A percentile compares a stretch with the other conserved stretches of the same genome.
phyloP scores from a whole-genome alignment of 805 yeast genomes.

The Starmerella scarabaei region DNA sequence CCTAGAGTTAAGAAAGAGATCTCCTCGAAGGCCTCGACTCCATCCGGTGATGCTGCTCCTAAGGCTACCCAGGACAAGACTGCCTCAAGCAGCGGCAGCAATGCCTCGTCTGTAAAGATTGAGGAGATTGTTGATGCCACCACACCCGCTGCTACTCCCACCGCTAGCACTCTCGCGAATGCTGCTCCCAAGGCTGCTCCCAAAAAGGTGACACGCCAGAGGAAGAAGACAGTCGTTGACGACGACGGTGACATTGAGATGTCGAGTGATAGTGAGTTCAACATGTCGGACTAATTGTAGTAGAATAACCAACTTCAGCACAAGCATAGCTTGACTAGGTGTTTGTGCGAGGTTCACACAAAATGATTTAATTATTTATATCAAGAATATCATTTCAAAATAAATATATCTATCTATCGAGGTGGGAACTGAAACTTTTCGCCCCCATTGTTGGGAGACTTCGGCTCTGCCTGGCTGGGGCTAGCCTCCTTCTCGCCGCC shows the following conservation, averaged over 20 bases:
- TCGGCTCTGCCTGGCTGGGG: background rate
- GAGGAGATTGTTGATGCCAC: conserved; percentile 1
- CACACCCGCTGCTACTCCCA: background rate
- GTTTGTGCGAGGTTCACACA: no score
- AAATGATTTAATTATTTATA: no score
- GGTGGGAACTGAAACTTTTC: conserved; percentile 19
- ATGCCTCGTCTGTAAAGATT: no score
- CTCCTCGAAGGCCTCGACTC: background rate
- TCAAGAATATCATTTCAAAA: no score
- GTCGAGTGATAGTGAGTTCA: no score
- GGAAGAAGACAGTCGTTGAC: no score
- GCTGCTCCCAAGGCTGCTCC: background rate
- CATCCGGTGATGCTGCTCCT: conserved; percentile 1
- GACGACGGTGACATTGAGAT: no score
- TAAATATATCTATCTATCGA: background rate
- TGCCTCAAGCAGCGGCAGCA: background rate
- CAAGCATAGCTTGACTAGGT: no score
- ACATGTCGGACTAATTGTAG: no score
- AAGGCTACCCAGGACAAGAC: no score
- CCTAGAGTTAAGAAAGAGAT: conserved; percentile 12
- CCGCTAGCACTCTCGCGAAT: background rate
- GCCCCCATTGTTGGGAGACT: background rate
- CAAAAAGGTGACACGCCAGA: background rate
- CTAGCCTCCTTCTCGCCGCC: conserved; percentile 8
- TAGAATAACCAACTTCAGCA: no score